These are phyloP conservation scores for Syzygium syzygioides DNA, from an alignment of 441 rosid genomes.

Conservation along the genomic window DNA sequence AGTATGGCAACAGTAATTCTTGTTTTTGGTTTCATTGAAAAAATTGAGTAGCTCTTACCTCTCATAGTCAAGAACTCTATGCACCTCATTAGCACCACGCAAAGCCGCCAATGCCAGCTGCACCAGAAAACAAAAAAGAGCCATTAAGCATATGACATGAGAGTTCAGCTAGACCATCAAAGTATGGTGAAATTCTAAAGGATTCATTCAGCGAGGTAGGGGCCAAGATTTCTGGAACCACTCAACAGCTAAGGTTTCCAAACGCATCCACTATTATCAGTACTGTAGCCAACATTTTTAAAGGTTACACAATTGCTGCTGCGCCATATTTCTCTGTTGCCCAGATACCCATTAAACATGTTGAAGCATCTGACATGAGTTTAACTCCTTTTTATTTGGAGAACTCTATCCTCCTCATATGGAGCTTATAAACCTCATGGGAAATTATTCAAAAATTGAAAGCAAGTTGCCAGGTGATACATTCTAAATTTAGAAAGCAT, in stretches of 20 bases:
- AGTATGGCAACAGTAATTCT: background rate
- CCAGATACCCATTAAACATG: background rate
- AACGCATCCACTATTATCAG: background rate
- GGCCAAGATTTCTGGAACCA: background rate
- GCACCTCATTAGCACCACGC: conserved; percentile 52
- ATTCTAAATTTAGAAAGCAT: background rate
- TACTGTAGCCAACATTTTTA: background rate
- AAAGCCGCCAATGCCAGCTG: conserved; percentile 92
- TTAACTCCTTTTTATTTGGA: background rate
- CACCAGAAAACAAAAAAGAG: conserved; percentile 11
- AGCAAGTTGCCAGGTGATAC: background rate
- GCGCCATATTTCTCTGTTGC: background rate
- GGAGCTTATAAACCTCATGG: background rate
- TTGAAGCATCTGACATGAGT: background rate
- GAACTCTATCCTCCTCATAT: background rate
- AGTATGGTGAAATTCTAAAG: background rate
- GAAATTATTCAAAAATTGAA: background rate
- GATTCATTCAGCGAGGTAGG: background rate
- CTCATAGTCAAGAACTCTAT: conserved; percentile 54
- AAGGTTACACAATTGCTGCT: background rate
- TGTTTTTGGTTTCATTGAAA: background rate
- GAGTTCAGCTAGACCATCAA: background rate
- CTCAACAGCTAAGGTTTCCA: background rate
- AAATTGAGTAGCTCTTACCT: conserved; percentile 29
- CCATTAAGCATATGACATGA: background rate